A percentile compares a stretch with the other conserved stretches of the same genome.
phyloP scores from a whole-genome alignment of 495 filamentous ascomycete genomes.

The Tuber microsphaerosporum region DNA sequence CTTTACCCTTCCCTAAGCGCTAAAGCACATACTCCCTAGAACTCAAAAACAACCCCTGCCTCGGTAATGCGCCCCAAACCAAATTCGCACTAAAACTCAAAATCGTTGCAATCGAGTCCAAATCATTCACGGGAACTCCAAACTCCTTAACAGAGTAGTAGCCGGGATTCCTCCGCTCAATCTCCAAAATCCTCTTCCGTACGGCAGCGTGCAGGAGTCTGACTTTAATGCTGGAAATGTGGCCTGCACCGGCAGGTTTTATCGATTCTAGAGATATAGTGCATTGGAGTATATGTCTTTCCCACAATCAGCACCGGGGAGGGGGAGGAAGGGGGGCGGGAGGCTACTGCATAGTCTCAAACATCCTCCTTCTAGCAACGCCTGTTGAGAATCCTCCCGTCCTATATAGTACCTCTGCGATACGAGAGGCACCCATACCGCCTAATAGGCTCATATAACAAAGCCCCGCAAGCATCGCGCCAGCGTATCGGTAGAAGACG shows the following conservation, averaged over 20 bases:
- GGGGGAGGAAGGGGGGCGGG: background rate
- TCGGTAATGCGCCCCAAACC: conserved; percentile 61
- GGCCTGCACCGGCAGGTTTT: conserved; percentile 61
- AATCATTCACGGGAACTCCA: conserved; percentile 66
- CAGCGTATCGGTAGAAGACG: conserved; percentile 63
- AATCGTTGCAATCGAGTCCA: conserved; percentile 67
- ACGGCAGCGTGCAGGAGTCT: conserved; percentile 68
- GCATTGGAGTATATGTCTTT: conserved; percentile 60
- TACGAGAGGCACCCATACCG: conserved; percentile 56
- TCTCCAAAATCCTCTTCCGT: conserved; percentile 56
- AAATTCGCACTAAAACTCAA: conserved; percentile 59
- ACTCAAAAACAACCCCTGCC: conserved; percentile 61
- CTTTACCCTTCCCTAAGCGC: background rate
- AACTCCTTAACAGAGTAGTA: conserved; percentile 57
- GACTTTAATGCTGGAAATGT: conserved; percentile 62
- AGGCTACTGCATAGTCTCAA: conserved; percentile 60
- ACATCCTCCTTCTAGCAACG: conserved; percentile 60
- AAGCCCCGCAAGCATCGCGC: conserved; percentile 55
- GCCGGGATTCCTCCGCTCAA: conserved; percentile 49
- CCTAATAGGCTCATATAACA: conserved; percentile 61
- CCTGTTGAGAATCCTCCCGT: conserved; percentile 71
- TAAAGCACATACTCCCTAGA: conserved; percentile 48
- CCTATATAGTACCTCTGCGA: conserved; percentile 67
- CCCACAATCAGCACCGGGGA: conserved; percentile 1
- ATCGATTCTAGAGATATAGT: conserved; percentile 59